These are phyloP conservation scores for Chlamydomonas incerta DNA, from an alignment of 139 green algal species.

Conservation along the genomic window DNA sequence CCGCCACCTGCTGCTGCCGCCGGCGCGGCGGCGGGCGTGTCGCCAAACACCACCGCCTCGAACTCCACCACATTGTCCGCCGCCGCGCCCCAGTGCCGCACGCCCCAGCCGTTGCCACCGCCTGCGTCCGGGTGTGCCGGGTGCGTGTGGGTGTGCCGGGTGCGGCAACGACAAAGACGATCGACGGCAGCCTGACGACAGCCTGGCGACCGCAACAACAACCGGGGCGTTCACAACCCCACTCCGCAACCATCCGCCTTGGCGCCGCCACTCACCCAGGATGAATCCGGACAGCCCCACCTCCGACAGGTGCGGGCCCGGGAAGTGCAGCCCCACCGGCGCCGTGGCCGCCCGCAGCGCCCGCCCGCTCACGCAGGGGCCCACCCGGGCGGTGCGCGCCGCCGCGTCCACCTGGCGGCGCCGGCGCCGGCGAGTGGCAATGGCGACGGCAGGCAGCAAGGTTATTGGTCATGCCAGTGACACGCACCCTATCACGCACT, in stretches of 20 bases:
- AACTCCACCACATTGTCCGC: constrained; percentile 19
- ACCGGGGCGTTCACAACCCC: too few relatives aligned
- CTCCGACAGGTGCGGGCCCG: constrained; percentile 17
- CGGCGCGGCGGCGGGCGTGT: too few relatives aligned
- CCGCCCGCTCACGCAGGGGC: neutral
- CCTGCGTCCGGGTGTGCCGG: neutral
- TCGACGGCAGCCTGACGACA: too few relatives aligned
- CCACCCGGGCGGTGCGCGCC: neutral
- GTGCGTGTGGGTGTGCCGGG: too few relatives aligned
- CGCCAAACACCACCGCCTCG: constrained; percentile 13
- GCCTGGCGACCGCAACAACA: too few relatives aligned
- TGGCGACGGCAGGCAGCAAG: too few relatives aligned
- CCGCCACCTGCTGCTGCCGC: neutral
- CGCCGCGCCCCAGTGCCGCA: constrained; percentile 18
- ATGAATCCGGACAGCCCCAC: constrained; percentile 11
- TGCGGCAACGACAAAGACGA: too few relatives aligned
- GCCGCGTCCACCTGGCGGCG: constrained; percentile 15
- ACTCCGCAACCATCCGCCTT: too few relatives aligned
- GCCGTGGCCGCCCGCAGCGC: neutral
- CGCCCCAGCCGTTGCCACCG: constrained; percentile 38
- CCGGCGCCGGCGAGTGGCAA: too few relatives aligned
- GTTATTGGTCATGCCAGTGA: too few relatives aligned
- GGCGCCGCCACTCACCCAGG: neutral
- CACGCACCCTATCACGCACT: too few relatives aligned
- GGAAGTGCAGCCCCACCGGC: constrained; percentile 16